Base-by-base conservation (phyloP, 169 alveolate species). In the Cryptosporidium ubiquitum region DNA sequence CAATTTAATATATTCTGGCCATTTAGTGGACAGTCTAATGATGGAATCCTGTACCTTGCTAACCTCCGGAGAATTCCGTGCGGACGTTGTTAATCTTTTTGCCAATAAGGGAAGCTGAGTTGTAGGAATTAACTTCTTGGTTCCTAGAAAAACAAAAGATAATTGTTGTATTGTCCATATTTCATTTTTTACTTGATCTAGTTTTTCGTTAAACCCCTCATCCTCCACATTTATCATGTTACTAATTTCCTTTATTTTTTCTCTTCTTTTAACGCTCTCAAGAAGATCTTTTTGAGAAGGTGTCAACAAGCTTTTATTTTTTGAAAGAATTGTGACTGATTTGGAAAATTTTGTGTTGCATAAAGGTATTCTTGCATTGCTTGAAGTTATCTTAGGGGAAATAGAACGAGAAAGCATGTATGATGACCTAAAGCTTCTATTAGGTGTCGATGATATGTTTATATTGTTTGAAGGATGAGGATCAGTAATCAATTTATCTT, bases 261-360 rank as follows among this genome's bases (percentile, higher is more conserved):
- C 89, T 29, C 89, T 49, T 64, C 73, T 61, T 64, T 40, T 79
- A 5, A 79, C 89, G 23, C 66, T 40, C 23, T 60, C 60, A 35
- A 61, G 68, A n/a, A 79, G 66, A 37, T 58, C 74, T 61, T 18
- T 79, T 64, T 64, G 73, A 23, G 89, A 79, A 61, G 89, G 89
- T 35, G 89, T 79, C 66, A 79, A 44, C 61, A 79, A 61, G 20
- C 39, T 47, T 58, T 40, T 58, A 26, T 79, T 64, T 79, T 40
- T 79, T 14, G 75, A 58, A 55, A 26, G 86, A 39, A 14, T 79
- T 31, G 68, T 23, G 12, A 37, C 51, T 23, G 89, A 18, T 18
- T 58, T 61, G 7, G 73, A 47, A 16, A 40, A 42, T 39, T 64
- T 61, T 14, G 42, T 18, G 33, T 64, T 31, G 39, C 31, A 20